Percentiles rank a stretch among this genome's conserved stretches.
These are phyloP conservation scores for Penicillium freii DNA, from an alignment of 2,329 filamentous ascomycete species.

Conservation along the genomic window DNA sequence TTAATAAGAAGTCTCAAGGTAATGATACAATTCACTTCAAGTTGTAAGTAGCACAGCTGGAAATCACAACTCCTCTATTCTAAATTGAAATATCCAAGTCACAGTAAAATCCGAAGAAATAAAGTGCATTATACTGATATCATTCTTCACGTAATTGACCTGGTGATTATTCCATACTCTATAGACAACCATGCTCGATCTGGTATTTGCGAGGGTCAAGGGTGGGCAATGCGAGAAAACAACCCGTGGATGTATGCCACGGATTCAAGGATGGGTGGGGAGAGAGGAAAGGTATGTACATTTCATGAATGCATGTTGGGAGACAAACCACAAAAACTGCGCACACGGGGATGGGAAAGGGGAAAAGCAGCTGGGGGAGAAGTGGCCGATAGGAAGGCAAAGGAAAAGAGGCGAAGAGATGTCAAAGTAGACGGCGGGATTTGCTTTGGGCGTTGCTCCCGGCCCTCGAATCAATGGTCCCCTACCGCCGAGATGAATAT, in stretches of 20 bases:
- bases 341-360: constrained; percentile 14
- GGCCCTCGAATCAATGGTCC: neutral
- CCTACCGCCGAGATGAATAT: neutral
- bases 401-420: neutral
- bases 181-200: constrained; percentile 30
- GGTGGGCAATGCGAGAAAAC: constrained; percentile 19
- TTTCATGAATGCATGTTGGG: constrained; percentile 30
- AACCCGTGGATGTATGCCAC: constrained; percentile 13
- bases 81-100: neutral
- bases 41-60: neutral
- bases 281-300: constrained; percentile 32
- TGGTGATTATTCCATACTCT: constrained; percentile 32
- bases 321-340: constrained; percentile 22
- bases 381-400: constrained; percentile 11
- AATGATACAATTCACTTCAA: neutral
- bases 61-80: neutral
- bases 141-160: constrained; percentile 27
- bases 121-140: constrained; percentile 27
- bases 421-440: neutral
- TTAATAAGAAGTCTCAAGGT: neutral
- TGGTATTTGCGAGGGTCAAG: constrained; percentile 28
- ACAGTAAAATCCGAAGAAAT: neutral
- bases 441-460: neutral
- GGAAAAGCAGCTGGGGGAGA: constrained; percentile 5
- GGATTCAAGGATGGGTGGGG: constrained; percentile 11